Conservation (phyloP, 257 asterid species). For the Scutellaria minor region DNA sequence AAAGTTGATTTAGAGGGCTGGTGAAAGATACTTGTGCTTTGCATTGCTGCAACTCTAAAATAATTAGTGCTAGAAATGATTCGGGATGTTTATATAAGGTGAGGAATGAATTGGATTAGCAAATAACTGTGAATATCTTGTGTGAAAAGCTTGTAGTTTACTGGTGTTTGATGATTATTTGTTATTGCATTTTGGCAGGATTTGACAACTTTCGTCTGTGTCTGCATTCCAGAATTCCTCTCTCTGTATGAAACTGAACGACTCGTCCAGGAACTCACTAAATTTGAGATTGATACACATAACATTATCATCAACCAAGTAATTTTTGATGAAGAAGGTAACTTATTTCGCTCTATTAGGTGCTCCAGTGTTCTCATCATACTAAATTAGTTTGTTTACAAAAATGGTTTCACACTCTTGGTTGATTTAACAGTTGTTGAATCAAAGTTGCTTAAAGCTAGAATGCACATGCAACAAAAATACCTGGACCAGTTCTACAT, state of each 20-base stretch:
- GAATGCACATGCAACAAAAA: constrained; percentile 92
- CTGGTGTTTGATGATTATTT: background rate
- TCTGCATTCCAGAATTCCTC: constrained; percentile 96
- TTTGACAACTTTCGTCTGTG: constrained; percentile 88
- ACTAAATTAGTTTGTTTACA: constrained; percentile 21
- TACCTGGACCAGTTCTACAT: constrained; percentile 94
- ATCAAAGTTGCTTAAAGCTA: constrained; percentile 87
- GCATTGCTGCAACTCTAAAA: background rate
- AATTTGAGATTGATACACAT: constrained; percentile 94
- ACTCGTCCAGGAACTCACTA: constrained; percentile 92
- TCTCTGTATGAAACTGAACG: constrained; percentile 95
- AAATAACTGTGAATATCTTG: no score
- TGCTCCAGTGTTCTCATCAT: background rate
- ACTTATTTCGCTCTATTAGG: background rate
- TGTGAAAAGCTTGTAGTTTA: no score
- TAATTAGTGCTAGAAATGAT: background rate
- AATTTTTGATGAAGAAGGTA: constrained; percentile 93
- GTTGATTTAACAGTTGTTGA: constrained; percentile 56
- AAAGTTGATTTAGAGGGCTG: background rate
- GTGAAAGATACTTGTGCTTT: background rate
- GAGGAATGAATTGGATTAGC: background rate
- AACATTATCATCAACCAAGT: constrained; percentile 96
- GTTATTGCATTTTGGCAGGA: constrained; percentile 55
- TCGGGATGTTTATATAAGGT: background rate
- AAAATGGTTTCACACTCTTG: constrained; percentile 6